These are phyloP conservation scores for Plantago elongata DNA, from an alignment of 257 asterid species.

Conservation along the genomic window DNA sequence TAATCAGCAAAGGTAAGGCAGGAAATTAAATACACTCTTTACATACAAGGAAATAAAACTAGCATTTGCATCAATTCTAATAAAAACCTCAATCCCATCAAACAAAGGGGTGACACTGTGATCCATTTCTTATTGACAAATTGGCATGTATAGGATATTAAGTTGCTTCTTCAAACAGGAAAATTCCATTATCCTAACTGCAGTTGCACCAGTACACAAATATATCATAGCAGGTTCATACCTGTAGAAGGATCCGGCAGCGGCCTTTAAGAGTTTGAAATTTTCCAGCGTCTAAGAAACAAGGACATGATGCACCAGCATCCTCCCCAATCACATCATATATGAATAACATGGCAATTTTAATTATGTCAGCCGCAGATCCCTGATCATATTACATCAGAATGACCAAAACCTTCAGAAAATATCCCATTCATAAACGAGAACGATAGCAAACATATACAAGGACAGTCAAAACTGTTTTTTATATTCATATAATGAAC, in stretches of 20 bases:
- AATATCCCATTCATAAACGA: slow-evolving; percentile 8
- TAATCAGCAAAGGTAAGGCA: slow-evolving; percentile 21
- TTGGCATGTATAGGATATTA: not conserved
- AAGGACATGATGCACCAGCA: slow-evolving; percentile 39
- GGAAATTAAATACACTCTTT: slow-evolving; percentile 4
- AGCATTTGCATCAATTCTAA: not conserved
- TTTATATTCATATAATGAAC: not conserved
- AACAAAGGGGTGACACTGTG: not conserved
- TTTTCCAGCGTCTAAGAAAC: slow-evolving; percentile 40
- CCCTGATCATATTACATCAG: slow-evolving; percentile 46
- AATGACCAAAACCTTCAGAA: slow-evolving; percentile 14
- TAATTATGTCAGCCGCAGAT: slow-evolving; percentile 95
- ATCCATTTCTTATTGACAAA: not conserved
- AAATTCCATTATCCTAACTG: slow-evolving; percentile 12
- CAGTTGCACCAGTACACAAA: slow-evolving; percentile 4
- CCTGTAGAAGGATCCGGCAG: slow-evolving; percentile 91
- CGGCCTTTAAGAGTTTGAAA: slow-evolving; percentile 74
- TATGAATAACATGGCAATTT: slow-evolving; percentile 79
- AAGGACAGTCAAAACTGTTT: not conserved
- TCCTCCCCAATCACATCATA: slow-evolving; percentile 58
- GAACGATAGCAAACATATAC: not conserved
- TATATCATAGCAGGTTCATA: slow-evolving; percentile 20
- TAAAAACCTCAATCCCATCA: too few relatives aligned
- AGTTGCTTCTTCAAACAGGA: not conserved
- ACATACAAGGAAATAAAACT: not conserved